Base-by-base conservation (phyloP, 441 rosid species). In the Croton laevigatus region DNA sequence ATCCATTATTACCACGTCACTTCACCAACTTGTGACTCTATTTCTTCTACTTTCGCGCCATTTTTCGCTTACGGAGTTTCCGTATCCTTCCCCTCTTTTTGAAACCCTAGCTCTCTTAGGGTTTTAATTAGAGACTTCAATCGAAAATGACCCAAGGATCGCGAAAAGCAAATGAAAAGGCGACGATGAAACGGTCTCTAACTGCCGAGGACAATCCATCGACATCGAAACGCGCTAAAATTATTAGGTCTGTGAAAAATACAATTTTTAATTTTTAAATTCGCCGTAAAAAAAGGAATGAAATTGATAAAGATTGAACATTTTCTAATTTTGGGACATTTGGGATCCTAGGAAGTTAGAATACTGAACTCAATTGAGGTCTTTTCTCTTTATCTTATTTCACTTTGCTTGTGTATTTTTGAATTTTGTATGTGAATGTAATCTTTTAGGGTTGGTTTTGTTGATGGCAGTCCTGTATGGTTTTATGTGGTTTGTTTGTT, bases 191-290 rank as follows among this genome's bases (percentile, higher is more conserved):
- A 48, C 70, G 75, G 17, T 3, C 75, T 27, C 20, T 34, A 44
- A 6, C 58, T 0, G 54, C 55, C 8, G 58, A 14, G 6, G 61
- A 23, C 19, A 27, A 45, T 52, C n/a, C 42, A 34, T 23, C 8
- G 2, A 23, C 57, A 23, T 57, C 75, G 20, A 64, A 72, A 72
- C 70, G 75, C 64, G 20, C 49, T 58, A 72, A 57, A 72, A 65
- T 20, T n/a, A 7, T 9, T 22, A 64, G 75, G 75, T 72, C 59
- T 7, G 70, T 46, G 59, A 12, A 53, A 13, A 27, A 12, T 1
- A 5, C 37, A 23, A 38, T 38, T 38, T 38, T 38, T 57, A 0
- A 5, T 8, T 7, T 34, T 55, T 3, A 37, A 16, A 45, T 51
- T 66, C 6, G 2, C 11, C 0, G 14, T 0, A 63, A 8, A n/a